These are phyloP conservation scores for Penicillium verhagenii DNA, from an alignment of 495 filamentous ascomycete genomes.

Conservation along the genomic window DNA sequence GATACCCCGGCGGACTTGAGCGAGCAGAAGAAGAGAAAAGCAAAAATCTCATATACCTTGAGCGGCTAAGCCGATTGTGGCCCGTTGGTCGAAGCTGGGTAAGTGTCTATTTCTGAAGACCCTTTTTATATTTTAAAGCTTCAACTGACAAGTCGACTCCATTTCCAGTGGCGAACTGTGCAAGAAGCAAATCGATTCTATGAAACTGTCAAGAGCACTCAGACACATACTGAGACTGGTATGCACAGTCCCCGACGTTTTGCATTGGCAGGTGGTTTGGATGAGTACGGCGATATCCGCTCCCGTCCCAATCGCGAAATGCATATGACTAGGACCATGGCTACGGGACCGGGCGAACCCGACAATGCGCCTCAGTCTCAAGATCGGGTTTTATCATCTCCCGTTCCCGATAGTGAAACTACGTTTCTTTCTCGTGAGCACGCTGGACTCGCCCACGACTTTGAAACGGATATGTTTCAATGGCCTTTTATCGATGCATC, in stretches of 20 bases:
- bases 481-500: constrained; percentile 47
- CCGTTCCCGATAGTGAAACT: constrained; percentile 10
- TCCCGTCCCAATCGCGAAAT: constrained; percentile 26
- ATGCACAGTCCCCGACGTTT: constrained; percentile 32
- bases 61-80: constrained; percentile 39
- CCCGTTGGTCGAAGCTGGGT: constrained; percentile 45
- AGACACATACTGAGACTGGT: constrained; percentile 19
- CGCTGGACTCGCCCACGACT: constrained; percentile 21
- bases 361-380: neutral
- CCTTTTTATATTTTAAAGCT: neutral
- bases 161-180: constrained; percentile 37
- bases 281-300: constrained; percentile 48
- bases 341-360: constrained; percentile 5
- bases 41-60: constrained; percentile 38
- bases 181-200: constrained; percentile 46
- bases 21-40: constrained; percentile 40
- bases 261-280: constrained; percentile 37
- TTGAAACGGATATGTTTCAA: constrained; percentile 44
- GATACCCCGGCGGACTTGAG: constrained; percentile 38
- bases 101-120: constrained; percentile 3
- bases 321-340: constrained; percentile 12
- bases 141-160: neutral
- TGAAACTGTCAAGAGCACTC: constrained; percentile 33
- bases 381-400: neutral
- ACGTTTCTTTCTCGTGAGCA: constrained; percentile 11